Evolutionary conservation across 306 rosid species (phyloP), one percentile per base, ranked within the genome.

Genomic region (Vigna angularis): DNA sequence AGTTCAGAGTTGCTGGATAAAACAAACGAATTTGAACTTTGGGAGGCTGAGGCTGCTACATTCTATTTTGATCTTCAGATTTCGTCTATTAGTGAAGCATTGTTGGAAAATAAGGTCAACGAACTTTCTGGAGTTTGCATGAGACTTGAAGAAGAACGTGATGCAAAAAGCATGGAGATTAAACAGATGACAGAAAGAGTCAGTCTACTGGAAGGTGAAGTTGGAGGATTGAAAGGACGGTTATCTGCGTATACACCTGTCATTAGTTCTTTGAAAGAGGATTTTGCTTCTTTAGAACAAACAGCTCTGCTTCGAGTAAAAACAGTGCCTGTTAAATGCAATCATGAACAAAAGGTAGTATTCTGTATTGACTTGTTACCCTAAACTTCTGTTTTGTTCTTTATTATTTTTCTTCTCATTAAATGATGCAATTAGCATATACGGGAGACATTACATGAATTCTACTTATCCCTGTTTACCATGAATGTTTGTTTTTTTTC

Each of bases 31-130:
- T 91, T 90, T 70, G 86, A 91, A 83, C 90, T 96, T 62, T 96
- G 97, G 98, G 99, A 96, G 72, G 91, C 92, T 26, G 99, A 96
- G 83, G 98, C 99, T 59, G 85, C 91, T 51, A 72, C 98, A 7
- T 93, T 96, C 83, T 96, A 90, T 77, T 96, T 93, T 52, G 96
- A 93, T 90, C 91, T 93, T 77, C 99, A 93, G 78, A 85, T 83
- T 51, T 93, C 99, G 5, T 85, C 96, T 45, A 82, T 90, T 10
- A 94, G 86, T 73, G 99, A 96, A 81, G 91, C 90, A 7, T 87
- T 96, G 72, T 90, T 91, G 76, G 98, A 96, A 89, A 85, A 85
- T 36, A 90, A 89, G 86, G 93, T 96, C 22, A 86, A 85, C 38
- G 99, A 96, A 77, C 97, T 96, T 77, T 52, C 89, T 66, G 87